Evolutionary conservation across 2,329 filamentous ascomycete species (phyloP).

Genomic region (Cercospora sp.): DNA sequence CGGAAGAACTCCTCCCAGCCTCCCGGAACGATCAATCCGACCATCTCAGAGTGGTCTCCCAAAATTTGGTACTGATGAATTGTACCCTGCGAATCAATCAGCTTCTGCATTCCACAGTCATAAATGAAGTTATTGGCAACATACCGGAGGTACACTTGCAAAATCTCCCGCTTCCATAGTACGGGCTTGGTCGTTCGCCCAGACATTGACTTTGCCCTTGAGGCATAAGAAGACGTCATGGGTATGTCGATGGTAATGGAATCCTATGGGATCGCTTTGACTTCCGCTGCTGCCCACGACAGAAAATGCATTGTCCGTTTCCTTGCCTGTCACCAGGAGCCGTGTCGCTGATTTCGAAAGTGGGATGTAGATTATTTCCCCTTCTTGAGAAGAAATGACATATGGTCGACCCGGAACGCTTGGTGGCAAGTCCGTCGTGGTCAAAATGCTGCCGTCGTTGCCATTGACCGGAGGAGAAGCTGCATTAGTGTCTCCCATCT

Average conservation of each 20-base stretch:
- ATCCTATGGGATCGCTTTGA: conserved; percentile 52
- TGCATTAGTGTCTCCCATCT: neutral
- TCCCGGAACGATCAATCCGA: conserved; percentile 58
- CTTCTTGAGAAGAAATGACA: conserved; percentile 42
- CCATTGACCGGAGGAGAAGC: neutral
- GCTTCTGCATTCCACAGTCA: neutral
- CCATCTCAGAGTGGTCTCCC: conserved; percentile 56
- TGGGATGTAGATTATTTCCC: conserved; percentile 55
- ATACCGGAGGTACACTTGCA: conserved; percentile 58
- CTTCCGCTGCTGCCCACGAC: conserved; percentile 54
- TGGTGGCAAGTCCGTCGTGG: conserved; percentile 22
- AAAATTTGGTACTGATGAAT: conserved; percentile 59
- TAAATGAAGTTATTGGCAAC: conserved; percentile 14
- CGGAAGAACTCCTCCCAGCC: conserved; percentile 65
- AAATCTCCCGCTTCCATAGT: conserved; percentile 59
- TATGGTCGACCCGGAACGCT: conserved; percentile 30
- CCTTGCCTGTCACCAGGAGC: conserved; percentile 54
- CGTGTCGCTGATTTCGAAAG: conserved; percentile 55
- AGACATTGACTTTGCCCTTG: conserved; percentile 58
- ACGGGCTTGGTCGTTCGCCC: conserved; percentile 59
- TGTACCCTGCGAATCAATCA: conserved; percentile 41
- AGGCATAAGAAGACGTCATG: conserved; percentile 60
- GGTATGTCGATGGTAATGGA: conserved; percentile 59
- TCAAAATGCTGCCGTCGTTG: conserved; percentile 1
- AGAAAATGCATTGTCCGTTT: conserved; percentile 54